Percentiles rank a stretch among this genome's conserved stretches.
These are phyloP conservation scores for Fusarium hainanense DNA, from an alignment of 2,329 filamentous ascomycete species.

Conservation along the genomic window DNA sequence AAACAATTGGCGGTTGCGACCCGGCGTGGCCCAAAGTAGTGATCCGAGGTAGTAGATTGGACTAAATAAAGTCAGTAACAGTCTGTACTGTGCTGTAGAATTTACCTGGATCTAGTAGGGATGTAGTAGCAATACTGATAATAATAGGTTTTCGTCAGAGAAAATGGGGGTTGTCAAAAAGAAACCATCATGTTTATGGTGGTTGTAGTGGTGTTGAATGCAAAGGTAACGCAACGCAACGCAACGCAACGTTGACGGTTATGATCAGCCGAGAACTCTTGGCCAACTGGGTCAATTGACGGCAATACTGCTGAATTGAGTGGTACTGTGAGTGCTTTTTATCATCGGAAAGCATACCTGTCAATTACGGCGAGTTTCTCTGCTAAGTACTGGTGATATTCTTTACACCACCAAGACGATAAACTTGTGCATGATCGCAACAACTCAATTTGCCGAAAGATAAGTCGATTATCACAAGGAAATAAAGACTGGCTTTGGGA, in stretches of 20 bases:
- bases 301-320: neutral
- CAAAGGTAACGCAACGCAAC: conserved; percentile 10
- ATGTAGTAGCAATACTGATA: neutral
- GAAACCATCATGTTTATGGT: conserved; percentile 36
- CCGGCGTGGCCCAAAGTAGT: conserved; percentile 37
- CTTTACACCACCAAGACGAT: conserved; percentile 12
- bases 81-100: neutral
- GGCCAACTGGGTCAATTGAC: conserved; percentile 16
- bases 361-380: conserved; percentile 2
- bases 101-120: neutral
- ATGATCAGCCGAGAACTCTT: conserved; percentile 30
- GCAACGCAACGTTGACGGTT: conserved; percentile 27
- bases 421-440: conserved; percentile 21
- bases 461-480: conserved; percentile 8
- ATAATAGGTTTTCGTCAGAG: conserved; percentile 40
- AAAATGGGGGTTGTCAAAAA: conserved; percentile 38
- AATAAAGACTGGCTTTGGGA: neutral
- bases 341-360: neutral
- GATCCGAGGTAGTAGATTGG: conserved; percentile 33
- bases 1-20: conserved; percentile 37
- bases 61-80: neutral
- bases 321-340: neutral
- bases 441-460: neutral
- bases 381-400: conserved; percentile 6
- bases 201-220: conserved; percentile 23